Base-by-base conservation (phyloP, 139 green algal genomes). In the Closterium sp. region DNA sequence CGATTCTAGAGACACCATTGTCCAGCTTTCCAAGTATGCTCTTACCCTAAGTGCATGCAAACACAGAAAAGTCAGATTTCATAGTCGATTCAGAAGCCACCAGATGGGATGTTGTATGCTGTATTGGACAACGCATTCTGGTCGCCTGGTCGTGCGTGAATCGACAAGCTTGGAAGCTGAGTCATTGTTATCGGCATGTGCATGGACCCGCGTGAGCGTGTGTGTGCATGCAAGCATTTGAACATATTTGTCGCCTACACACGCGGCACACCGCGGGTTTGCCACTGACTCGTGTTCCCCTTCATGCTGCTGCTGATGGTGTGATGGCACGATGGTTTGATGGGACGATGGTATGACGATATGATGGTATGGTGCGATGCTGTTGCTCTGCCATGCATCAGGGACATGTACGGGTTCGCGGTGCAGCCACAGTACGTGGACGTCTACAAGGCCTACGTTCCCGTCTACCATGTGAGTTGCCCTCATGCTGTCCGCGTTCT, bases 321-420 rank as follows among this genome's bases (percentile, higher is more conserved):
- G 19, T 79, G 62, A 79, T 79, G 62, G 62, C 62, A 79, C 19
- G 62, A 79, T 79, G 62, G 62, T 79, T 6, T 79, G 62, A 79
- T 79, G 62, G 19, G 17, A 79, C 62, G 19, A 79, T 79, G 62
- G 62, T 27, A 79, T 79, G 62, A 79, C 4, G 62, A 24, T 24
- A 79, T 79, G 62, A 79, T 79, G 62, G 62, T 22, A 79, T 79
- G 17, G 19, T 79, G 62, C 17, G 17, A 79, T 79, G 62, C 17
- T 50, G 38, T 50, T 50, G 38, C 38, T 50, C 38, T 13, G 17
- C 62, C 62, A 79, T 79, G 62, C 62, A 79, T 79, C 91, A 93
- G 91, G 89, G 91, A 93, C 84, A 93, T 93, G 88, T 93, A 93
- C 73, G 91, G 91, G n/a, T 93, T 93, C 88, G 28, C 91, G 21